A percentile compares a stretch with the other conserved stretches of the same genome.
Conservation (phyloP, 1,284 basidiomycete species). For the Gomphus sp. region DNA sequence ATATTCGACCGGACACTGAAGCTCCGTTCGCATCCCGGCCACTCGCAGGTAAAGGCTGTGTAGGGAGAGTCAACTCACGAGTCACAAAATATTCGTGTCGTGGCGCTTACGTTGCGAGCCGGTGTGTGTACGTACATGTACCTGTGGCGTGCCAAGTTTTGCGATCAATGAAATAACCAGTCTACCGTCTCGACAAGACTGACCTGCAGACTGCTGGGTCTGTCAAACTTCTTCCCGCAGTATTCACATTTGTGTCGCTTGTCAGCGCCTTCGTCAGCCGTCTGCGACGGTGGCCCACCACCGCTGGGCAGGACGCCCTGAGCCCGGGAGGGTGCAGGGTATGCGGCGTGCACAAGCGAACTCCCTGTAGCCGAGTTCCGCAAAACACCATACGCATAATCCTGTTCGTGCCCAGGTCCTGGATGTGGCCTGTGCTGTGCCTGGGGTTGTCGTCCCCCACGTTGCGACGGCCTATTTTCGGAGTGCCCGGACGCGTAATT, state of each 20-base stretch:
- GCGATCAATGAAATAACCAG: background rate
- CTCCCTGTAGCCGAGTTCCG: background rate
- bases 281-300: background rate
- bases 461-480: background rate
- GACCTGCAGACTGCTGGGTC: conserved; percentile 54
- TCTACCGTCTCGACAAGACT: background rate
- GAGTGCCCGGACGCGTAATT: background rate
- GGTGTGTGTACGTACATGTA: conserved; percentile 19
- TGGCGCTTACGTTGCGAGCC: conserved; percentile 36
- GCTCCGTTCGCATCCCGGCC: conserved; percentile 59
- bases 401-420: background rate
- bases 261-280: background rate
- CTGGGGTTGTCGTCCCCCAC: background rate
- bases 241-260: conserved; percentile 56
- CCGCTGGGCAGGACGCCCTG: background rate
- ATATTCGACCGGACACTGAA: conserved; percentile 79
- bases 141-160: conserved; percentile 25
- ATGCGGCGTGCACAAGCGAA: background rate
- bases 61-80: background rate
- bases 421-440: background rate
- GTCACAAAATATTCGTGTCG: background rate
- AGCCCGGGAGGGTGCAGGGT: background rate
- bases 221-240: conserved; percentile 65
- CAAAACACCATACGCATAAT: background rate
- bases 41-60: conserved; percentile 62